phyloP scores from a whole-genome alignment of 2,329 filamentous ascomycete genomes.

The Fonsecaea multimorphosa region DNA sequence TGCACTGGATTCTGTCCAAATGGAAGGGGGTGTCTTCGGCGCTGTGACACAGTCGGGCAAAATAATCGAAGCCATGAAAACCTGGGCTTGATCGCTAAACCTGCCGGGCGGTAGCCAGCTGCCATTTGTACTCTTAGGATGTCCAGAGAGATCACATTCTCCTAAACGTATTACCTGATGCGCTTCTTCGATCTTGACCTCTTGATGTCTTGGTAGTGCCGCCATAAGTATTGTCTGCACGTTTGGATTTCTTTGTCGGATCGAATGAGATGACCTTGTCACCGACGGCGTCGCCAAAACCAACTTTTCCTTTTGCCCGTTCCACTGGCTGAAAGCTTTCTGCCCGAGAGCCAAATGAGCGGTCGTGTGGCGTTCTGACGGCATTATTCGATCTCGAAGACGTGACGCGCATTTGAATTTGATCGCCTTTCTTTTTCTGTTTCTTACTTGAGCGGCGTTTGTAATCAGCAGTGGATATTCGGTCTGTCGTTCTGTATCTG shows the following conservation, averaged over 20 bases:
- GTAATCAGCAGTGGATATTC: conserved; percentile 63
- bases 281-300: conserved; percentile 48
- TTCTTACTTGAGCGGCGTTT: conserved; percentile 51
- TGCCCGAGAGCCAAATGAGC: conserved; percentile 65
- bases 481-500: conserved; percentile 45
- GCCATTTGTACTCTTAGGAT: not conserved
- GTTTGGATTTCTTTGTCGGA: conserved; percentile 53
- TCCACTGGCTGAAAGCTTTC: conserved; percentile 50
- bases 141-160: conserved; percentile 45
- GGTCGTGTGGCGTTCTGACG: conserved; percentile 53
- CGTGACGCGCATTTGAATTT: conserved; percentile 63
- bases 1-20: conserved; percentile 53
- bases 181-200: conserved; percentile 54
- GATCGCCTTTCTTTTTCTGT: conserved; percentile 50
- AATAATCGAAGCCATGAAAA: conserved; percentile 42
- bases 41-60: conserved; percentile 49
- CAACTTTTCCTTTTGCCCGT: conserved; percentile 40
- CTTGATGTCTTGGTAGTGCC: conserved; percentile 40
- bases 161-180: conserved; percentile 57
- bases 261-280: conserved; percentile 67
- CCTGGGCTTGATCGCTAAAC: not conserved
- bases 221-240: conserved; percentile 19
- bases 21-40: conserved; percentile 56
- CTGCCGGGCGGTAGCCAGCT: not conserved
- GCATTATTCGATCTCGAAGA: conserved; percentile 51